These are phyloP conservation scores for Macadamia integrifolia DNA, from an alignment of 164 flowering plant genomes.

Conservation along the genomic window DNA sequence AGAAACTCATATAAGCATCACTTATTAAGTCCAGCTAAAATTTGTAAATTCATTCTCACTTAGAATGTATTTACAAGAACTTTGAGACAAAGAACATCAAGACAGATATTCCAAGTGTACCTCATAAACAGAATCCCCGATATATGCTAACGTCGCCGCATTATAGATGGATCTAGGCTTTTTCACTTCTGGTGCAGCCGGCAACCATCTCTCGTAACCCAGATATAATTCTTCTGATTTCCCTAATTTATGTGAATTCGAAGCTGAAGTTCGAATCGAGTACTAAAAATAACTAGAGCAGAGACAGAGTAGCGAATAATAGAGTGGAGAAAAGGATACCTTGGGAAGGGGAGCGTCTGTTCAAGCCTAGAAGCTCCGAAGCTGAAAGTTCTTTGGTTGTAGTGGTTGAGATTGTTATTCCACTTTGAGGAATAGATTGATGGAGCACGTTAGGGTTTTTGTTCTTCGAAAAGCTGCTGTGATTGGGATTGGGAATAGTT, in stretches of 20 bases:
- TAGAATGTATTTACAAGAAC: too few species aligned
- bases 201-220: slow-evolving; percentile 82
- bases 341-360: slow-evolving; percentile 4
- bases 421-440: slow-evolving; percentile 1
- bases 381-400: slow-evolving; percentile 2
- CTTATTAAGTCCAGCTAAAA: too few species aligned
- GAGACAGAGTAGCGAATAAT: not conserved
- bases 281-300: too few species aligned
- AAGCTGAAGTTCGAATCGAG: too few species aligned
- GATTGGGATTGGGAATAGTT: slow-evolving; percentile 33
- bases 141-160: slow-evolving; percentile 78
- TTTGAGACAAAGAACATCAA: not conserved
- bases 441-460: slow-evolving; percentile 10
- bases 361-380: slow-evolving; percentile 32
- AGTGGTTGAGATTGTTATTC: not conserved
- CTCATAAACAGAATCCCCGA: slow-evolving; percentile 87
- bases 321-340: slow-evolving; percentile 7
- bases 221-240: slow-evolving; percentile 34
- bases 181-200: slow-evolving; percentile 66
- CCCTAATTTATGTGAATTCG: not conserved
- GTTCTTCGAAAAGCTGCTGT: slow-evolving; percentile 24
- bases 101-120: slow-evolving; percentile 17
- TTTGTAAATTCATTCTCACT: too few species aligned
- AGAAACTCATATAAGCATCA: too few species aligned
- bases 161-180: slow-evolving; percentile 70